Evolutionary conservation across 2,329 filamentous ascomycete genomes (phyloP).

Genomic region (Nannizziopsis arthrosporioides): DNA sequence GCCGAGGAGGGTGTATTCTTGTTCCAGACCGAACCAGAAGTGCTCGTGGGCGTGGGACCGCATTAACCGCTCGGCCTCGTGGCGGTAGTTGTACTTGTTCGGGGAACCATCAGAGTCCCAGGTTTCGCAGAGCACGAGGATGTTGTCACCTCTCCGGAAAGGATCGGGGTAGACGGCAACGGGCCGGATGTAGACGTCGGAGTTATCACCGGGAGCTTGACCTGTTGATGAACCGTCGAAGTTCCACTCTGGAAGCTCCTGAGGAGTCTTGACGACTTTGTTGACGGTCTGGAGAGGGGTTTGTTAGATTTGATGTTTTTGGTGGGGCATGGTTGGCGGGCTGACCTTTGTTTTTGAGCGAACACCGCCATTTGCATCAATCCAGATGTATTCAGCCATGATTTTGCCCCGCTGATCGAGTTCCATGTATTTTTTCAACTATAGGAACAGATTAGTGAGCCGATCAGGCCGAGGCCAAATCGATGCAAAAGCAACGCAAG

Average conservation of each 20-base stretch:
- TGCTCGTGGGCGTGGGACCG: constrained; percentile 67
- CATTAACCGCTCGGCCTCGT: constrained; percentile 85
- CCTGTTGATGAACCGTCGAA: constrained; percentile 82
- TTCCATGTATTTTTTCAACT: constrained; percentile 85
- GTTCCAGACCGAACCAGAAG: constrained; percentile 96
- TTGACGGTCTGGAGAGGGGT: constrained; percentile 45
- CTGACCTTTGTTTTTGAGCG: constrained; percentile 95
- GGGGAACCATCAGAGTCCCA: constrained; percentile 88
- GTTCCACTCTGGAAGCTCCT: constrained; percentile 67
- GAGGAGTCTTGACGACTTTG: constrained; percentile 45
- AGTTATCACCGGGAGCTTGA: constrained; percentile 90
- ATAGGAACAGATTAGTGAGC: constrained; percentile 20
- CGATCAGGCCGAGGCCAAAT: constrained; percentile 5
- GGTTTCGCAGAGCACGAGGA: constrained; percentile 87
- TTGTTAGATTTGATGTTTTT: not conserved
- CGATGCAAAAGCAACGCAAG: constrained; percentile 2
- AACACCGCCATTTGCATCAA: constrained; percentile 68
- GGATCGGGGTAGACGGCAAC: constrained; percentile 83
- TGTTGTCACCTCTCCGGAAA: constrained; percentile 80
- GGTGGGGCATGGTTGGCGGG: constrained; percentile 17
- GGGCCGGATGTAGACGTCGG: constrained; percentile 90
- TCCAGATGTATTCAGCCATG: constrained; percentile 96
- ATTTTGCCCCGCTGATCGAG: constrained; percentile 80
- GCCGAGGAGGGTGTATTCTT: constrained; percentile 93
- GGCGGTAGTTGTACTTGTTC: constrained; percentile 97